phyloP scores from a whole-genome alignment of 257 asterid species.

The Capsicum baccatum region DNA sequence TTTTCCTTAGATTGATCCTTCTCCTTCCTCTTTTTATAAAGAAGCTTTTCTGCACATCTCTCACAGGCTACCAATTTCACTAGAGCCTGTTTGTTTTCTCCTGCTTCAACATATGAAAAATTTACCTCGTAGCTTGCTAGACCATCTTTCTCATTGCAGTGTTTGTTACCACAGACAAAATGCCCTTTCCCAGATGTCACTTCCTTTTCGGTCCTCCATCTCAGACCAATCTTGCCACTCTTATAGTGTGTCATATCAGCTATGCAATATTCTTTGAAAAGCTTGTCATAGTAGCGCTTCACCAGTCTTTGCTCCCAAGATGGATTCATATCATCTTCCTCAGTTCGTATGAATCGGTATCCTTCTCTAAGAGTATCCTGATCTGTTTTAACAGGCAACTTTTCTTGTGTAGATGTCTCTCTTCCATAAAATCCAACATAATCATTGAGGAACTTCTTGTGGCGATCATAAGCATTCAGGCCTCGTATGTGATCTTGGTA shows the following conservation, averaged over 20 bases:
- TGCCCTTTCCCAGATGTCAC: conserved; percentile 99
- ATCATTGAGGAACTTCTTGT: conserved; percentile 81
- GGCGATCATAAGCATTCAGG: conserved; percentile 98
- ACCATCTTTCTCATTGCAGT: conserved; percentile 68
- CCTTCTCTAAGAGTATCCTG: conserved; percentile 98
- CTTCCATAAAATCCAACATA: conserved; percentile 82
- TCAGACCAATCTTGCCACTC: conserved; percentile 97
- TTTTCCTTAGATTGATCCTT: conserved; percentile 55
- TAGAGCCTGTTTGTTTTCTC: conserved; percentile 94
- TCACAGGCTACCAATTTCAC: conserved; percentile 94
- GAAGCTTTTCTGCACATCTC: conserved; percentile 93
- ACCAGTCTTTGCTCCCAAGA: conserved; percentile 98
- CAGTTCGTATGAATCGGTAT: conserved; percentile 63
- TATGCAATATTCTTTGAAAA: conserved; percentile 96
- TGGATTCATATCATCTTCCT: conserved; percentile 87
- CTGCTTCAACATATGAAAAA: conserved; percentile 92
- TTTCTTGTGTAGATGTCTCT: conserved; percentile 50
- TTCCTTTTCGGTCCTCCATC: conserved; percentile 99
- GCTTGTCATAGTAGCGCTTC: conserved; percentile 89
- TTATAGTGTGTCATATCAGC: conserved; percentile 98
- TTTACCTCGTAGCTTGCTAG: conserved; percentile 97
- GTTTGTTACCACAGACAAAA: conserved; percentile 94
- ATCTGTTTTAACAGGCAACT: conserved; percentile 84
- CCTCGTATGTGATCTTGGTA: conserved; percentile 91
- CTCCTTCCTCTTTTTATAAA: conserved; percentile 76